phyloP scores from a whole-genome alignment of 345 rosid species.

The Limnanthes douglasii region DNA sequence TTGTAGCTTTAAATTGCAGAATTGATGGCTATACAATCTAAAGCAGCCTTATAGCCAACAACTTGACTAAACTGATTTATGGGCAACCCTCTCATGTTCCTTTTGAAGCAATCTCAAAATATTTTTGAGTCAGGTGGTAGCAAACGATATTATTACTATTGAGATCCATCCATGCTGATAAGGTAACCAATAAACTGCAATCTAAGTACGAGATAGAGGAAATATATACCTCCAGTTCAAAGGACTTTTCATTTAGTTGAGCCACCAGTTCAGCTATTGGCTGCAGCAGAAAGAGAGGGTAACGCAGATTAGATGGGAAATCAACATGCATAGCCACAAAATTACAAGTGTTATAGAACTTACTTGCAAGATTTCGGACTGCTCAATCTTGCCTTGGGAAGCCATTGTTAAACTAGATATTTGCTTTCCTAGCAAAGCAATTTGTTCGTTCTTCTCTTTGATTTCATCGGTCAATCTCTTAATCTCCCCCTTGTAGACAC shows the following conservation, averaged over 20 bases:
- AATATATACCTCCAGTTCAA: constrained; percentile 97
- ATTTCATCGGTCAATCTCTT: constrained; percentile 55
- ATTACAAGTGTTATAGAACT: constrained; percentile 9
- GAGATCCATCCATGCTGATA: no score
- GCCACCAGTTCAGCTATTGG: constrained; percentile 53
- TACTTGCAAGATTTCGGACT: constrained; percentile 52
- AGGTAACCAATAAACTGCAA: no score
- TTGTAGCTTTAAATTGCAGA: no score
- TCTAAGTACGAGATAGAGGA: constrained; percentile 2
- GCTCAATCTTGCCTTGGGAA: constrained; percentile 44
- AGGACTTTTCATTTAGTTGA: constrained; percentile 82
- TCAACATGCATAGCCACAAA: constrained; percentile 3
- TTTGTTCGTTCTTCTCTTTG: constrained; percentile 60
- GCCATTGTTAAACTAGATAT: constrained; percentile 44
- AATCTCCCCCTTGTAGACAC: constrained; percentile 51
- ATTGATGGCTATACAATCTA: no score
- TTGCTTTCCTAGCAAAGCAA: constrained; percentile 64
- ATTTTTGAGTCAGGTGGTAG: no score
- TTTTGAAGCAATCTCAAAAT: no score
- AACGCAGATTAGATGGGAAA: constrained; percentile 11
- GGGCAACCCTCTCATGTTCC: no score
- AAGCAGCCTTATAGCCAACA: no score
- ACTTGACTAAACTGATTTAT: no score
- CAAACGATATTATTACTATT: no score
- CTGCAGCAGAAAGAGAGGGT: constrained; percentile 41